Evolutionary conservation across 371 early-diverging fungal species (phyloP), one percentile per base, ranked within the genome.

Genomic region (Apophysomyces elegans): DNA sequence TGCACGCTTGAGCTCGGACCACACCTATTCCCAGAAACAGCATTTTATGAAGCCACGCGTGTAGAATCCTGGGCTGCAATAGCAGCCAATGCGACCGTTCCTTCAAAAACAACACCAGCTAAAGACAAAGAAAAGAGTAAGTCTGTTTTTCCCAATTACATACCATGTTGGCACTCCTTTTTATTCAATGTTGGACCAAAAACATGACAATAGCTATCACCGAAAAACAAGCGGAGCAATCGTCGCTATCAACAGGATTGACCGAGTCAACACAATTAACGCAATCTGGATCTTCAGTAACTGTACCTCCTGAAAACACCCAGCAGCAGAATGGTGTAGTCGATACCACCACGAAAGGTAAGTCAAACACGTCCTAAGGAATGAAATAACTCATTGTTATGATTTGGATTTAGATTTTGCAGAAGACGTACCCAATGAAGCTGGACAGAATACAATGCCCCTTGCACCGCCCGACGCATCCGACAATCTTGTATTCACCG

Each of bases 21-120:
- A n/a, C 84, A 84, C 44, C 2, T 64, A 9, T 84, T 79, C 58
- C 64, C 70, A 9, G 69, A 78, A 7, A 81, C 81, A 0, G 38
- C 37, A 1, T 79, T 84, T 63, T 84, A 76, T 58, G 74, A 79
- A 63, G 84, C 81, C 5, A 59, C 46, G 6, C 70, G 84, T 4
- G 39, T 56, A 0, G 76, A 79, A 5, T 57, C 69, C 16, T 78
- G 77, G 77, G 8, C 45, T 7, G 59, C 65, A 26, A 36, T 77
- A 13, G 69, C 60, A 9, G 54, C 54, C 9, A 50, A 21, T 5
- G 54, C 21, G 11, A 50, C 54, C 1, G 21, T 9, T 50, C 5
- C 18, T 50, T 11, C 54, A 50, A 50, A 50, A 47, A 1, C 47
- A 9, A 8, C 21, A 5, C 5, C 1, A 4, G 21, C n/a, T 21